phyloP scores from a whole-genome alignment of 257 asterid genomes.

The Lithospermum erythrorhizon region DNA sequence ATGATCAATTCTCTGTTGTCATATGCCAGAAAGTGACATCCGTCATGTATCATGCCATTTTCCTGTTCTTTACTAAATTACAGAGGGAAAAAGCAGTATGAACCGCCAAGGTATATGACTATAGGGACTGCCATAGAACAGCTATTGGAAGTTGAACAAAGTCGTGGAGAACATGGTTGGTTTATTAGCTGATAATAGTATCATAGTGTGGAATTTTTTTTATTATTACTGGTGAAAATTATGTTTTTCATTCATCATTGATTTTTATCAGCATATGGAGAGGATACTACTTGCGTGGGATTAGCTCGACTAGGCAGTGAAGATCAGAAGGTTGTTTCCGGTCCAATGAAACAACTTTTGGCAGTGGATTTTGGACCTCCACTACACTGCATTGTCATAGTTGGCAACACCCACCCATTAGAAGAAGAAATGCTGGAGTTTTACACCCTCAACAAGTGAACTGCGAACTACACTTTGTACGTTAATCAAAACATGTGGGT shows the following conservation, averaged over 20 bases:
- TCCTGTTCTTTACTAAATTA: conserved; percentile 15
- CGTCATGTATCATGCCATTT: not conserved
- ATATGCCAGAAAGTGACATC: conserved; percentile 2
- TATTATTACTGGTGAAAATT: not conserved
- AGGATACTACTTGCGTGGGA: conserved; percentile 70
- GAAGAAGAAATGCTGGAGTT: conserved; percentile 91
- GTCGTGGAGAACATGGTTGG: conserved; percentile 44
- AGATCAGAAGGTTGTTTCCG: conserved; percentile 65
- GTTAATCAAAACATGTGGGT: no score
- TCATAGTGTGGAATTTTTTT: no score
- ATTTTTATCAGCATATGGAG: conserved; percentile 43
- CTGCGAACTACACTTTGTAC: no score
- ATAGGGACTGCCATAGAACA: conserved; percentile 83
- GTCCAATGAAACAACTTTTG: conserved; percentile 61
- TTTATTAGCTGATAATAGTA: not conserved
- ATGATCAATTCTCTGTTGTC: not conserved
- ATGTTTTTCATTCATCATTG: not conserved
- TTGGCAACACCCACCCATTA: conserved; percentile 72
- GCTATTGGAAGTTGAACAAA: conserved; percentile 74
- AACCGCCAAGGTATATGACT: conserved; percentile 83
- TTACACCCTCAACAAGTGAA: conserved; percentile 17
- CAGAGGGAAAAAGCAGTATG: conserved; percentile 85
- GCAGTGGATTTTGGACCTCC: conserved; percentile 69
- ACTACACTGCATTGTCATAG: conserved; percentile 76
- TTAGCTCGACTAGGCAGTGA: conserved; percentile 84